Evolutionary conservation across 148 eudicot species (phyloP).

Genomic region (Amaranthus hypochondriacus): DNA sequence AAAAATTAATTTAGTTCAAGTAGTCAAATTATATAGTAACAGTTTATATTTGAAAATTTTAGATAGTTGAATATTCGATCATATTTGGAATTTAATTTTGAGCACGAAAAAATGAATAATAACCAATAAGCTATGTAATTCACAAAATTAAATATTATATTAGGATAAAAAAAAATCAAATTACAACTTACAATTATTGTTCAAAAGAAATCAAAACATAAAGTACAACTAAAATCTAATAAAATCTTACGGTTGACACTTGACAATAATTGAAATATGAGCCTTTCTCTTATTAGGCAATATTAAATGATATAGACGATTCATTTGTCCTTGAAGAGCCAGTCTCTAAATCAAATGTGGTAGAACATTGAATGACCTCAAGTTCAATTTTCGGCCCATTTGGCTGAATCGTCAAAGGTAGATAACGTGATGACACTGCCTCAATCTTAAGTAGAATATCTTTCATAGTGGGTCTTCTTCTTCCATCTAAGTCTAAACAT

Average conservation of each 20-base stretch:
- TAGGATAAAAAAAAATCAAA: no score
- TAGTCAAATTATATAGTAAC: no score
- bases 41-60: no score
- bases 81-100: no score
- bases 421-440: neutral
- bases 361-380: neutral
- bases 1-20: no score
- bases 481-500: slow-evolving; percentile 27
- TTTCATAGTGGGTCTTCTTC: slow-evolving; percentile 27
- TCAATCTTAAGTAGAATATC: slow-evolving; percentile 6
- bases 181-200: no score
- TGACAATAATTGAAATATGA: neutral
- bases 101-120: no score
- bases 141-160: no score
- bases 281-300: rapidly evolving
- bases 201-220: neutral
- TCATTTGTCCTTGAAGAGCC: neutral
- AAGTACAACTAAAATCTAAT: neutral
- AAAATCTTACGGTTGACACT: neutral
- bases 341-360: neutral
- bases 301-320: neutral
- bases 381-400: neutral
- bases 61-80: no score
- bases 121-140: no score
- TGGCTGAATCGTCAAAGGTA: neutral